Base-by-base conservation (phyloP, 805 yeast species). In the Ogataea wickerhamii region DNA sequence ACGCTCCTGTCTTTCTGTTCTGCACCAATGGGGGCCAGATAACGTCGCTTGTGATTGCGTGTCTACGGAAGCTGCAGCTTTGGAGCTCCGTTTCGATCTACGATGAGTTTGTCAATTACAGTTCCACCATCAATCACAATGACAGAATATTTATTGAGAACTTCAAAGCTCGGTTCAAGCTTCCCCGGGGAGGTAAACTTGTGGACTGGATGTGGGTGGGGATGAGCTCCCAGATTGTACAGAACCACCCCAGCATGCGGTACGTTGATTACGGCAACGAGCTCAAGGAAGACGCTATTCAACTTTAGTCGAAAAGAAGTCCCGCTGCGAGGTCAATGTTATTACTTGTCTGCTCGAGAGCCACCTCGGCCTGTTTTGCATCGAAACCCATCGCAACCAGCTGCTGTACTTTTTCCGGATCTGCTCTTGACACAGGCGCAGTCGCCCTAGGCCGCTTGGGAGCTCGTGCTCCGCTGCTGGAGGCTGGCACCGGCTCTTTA, bases 11-110 rank as follows among this genome's bases (percentile, higher is more conserved):
- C 2, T 89, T 84, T 56, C 58, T 91, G 4, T 96, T 91, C 60
- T 91, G 98, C 59, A 64, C 80, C 18, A 89, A 87, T 55, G 98
- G 97, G 0, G 88, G 95, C 7, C 88, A 87, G 47, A 82, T 86
- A 2, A 86, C 95, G 0, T 77, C 91, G 18, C 66, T 93, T 32
- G 78, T 87, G 1, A 74, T 91, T 18, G 98, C 96, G 4, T 88
- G 97, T 56, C 63, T 88, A 26, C 64, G 98, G 24, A 85, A 85
- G 49, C 63, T 85, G 14, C 83, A 87, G 18, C 78, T 82, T 49
- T 93, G 98, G 98, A 81, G 93, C 7, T 74, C 85, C 5, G 86
- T 87, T 3, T 81, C 96, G 0, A 88, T 91, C 11, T 78, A 85
- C 51, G 86, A 82, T 46, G 98, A 91, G 62, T 89, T 84, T 52